A percentile compares a stretch with the other conserved stretches of the same genome.
phyloP scores from a whole-genome alignment of 2,329 filamentous ascomycete species.

The Colletotrichum sp. region DNA sequence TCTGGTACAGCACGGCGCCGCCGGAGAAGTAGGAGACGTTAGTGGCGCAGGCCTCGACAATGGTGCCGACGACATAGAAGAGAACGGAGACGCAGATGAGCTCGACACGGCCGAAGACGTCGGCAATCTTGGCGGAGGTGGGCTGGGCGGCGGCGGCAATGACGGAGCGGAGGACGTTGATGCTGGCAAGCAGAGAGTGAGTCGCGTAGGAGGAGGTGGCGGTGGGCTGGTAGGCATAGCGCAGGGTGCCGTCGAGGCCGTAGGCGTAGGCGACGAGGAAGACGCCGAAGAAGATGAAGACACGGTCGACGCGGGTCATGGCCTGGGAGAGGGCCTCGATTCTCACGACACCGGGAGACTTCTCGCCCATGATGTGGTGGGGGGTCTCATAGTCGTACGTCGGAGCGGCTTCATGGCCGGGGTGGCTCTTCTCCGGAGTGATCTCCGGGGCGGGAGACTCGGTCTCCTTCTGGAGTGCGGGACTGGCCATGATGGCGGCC shows the following conservation, averaged over 20 bases:
- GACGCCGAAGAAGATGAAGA: constrained; percentile 63
- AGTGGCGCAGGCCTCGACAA: constrained; percentile 58
- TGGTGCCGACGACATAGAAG: constrained; percentile 63
- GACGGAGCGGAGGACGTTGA: constrained; percentile 62
- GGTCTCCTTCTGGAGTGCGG: constrained; percentile 1
- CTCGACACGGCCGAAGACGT: constrained; percentile 68
- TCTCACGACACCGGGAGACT: constrained; percentile 60
- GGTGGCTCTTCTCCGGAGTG: background rate
- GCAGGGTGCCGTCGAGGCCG: constrained; percentile 62
- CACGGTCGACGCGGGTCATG: constrained; percentile 56
- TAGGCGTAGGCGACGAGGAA: constrained; percentile 71
- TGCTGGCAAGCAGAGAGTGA: constrained; percentile 62
- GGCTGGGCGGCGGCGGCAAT: constrained; percentile 64
- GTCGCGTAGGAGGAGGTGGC: constrained; percentile 54
- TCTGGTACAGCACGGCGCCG: constrained; percentile 65
- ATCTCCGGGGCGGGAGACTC: background rate
- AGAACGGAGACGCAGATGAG: constrained; percentile 61
- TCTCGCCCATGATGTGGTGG: constrained; percentile 27
- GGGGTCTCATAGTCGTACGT: background rate
- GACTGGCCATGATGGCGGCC: background rate
- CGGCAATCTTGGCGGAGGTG: constrained; percentile 64
- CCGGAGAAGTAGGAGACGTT: constrained; percentile 57
- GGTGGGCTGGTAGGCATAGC: constrained; percentile 59
- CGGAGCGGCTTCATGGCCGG: background rate
- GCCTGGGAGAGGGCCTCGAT: constrained; percentile 61